Base-by-base conservation (phyloP, 23 red algal species). In the Agarophyton chilense region DNA sequence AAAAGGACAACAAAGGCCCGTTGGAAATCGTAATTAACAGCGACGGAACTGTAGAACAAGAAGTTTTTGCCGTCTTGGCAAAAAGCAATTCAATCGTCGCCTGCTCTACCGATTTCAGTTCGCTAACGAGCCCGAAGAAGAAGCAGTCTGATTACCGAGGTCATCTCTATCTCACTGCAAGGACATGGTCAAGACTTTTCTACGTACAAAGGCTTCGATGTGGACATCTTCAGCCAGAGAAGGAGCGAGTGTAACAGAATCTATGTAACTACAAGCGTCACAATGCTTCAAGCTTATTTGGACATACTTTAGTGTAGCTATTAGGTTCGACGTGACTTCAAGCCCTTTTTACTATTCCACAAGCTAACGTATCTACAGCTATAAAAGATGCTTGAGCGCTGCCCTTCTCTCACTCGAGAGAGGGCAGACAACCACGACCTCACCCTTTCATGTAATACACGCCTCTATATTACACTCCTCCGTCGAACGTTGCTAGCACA, bases 401-500 rank as follows among this genome's bases (percentile, higher is more conserved):
- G 45, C 45, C 45, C 45, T 49, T 49, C 45, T 49, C 45, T 49
- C 45, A n/a, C n/a, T n/a, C n/a, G n/a, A n/a, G n/a, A 14, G 14
- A 49, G 14, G 45, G 14, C 45, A 49, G 45, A 49, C 45, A 14
- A 49, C 45, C 45, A 49, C 45, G 9, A 49, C 45, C 45, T 14
- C 45, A n/a, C n/a, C n/a, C n/a, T n/a, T n/a, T n/a, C n/a, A n/a
- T n/a, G 19, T 9, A 65, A 36, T 65, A 49, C 13, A 49, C 45
- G 45, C 13, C 45, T 7, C 45, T 49, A 13, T 49, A 10, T 4
- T 58, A 2, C 64, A 70, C 64, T 42, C 9, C 34, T 5, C 64
- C 64, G 2, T 42, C 64, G 34, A 16, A 42, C 64, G 64, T 70
- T 70, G 64, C 64, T 4, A 70, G 4, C 64, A 66, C 61, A 66